Conservation (phyloP, 2,329 filamentous ascomycete species). For the Cladosporium sp. region DNA sequence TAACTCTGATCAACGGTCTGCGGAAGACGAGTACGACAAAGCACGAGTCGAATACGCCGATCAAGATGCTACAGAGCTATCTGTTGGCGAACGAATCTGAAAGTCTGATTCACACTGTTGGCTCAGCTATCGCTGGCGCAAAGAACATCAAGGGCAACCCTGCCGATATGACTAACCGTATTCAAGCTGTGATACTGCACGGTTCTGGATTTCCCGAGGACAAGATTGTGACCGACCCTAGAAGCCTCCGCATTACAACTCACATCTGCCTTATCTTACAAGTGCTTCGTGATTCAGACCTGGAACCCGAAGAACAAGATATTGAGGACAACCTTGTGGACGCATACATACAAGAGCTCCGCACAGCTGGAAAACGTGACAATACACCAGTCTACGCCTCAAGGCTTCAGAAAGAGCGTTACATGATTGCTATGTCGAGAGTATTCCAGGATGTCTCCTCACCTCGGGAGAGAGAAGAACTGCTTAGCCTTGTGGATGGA, state of each 20-base stretch:
- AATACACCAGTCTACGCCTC: conserved; percentile 86
- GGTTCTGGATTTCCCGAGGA: conserved; percentile 22
- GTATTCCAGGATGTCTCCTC: conserved; percentile 72
- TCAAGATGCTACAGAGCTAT: conserved; percentile 73
- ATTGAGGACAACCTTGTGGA: conserved; percentile 72
- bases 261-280: conserved; percentile 63
- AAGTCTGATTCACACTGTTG: conserved; percentile 41
- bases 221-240: conserved; percentile 36
- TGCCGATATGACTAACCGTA: conserved; percentile 23
- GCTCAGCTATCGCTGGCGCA: conserved; percentile 39
- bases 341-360: conserved; percentile 76
- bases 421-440: conserved; percentile 67
- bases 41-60: conserved; percentile 58
- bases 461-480: conserved; percentile 58
- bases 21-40: conserved; percentile 54
- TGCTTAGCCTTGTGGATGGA: conserved; percentile 70
- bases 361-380: conserved; percentile 67
- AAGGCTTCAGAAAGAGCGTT: conserved; percentile 61
- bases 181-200: conserved; percentile 11
- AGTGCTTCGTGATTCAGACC: conserved; percentile 42
- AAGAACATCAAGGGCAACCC: conserved; percentile 24
- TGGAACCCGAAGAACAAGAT: conserved; percentile 40
- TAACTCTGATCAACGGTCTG: conserved; percentile 56
- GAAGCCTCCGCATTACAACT: conserved; percentile 42
- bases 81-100: conserved; percentile 60